phyloP scores from a whole-genome alignment of 345 rosid genomes.

The Rhizophora apiculata region DNA sequence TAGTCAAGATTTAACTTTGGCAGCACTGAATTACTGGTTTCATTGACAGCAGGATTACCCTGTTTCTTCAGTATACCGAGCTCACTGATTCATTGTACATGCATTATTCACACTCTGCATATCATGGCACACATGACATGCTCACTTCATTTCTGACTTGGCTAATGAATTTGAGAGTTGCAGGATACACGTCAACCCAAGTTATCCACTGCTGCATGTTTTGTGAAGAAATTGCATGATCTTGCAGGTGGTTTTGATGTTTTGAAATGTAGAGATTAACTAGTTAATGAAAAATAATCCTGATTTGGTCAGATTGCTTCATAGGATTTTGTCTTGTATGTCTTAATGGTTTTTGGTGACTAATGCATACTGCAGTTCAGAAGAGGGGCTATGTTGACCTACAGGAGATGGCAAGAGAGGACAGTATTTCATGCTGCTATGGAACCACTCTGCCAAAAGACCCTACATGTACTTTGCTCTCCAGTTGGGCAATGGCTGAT shows the following conservation, averaged over 20 bases:
- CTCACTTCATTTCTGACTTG: conserved; percentile 11
- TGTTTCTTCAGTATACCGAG: too few species aligned
- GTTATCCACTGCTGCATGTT: conserved; percentile 65
- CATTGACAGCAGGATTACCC: too few species aligned
- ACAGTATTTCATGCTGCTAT: conserved; percentile 50
- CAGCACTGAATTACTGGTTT: too few species aligned
- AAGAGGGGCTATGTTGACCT: conserved; percentile 89
- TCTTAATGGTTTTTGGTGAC: conserved; percentile 15
- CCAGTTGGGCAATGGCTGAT: conserved; percentile 80
- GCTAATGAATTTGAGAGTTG: conserved; percentile 18
- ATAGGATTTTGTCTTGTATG: not conserved
- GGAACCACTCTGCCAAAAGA: conserved; percentile 85
- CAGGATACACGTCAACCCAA: conserved; percentile 71
- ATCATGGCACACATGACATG: too few species aligned
- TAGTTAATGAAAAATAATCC: not conserved
- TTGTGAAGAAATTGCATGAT: conserved; percentile 84
- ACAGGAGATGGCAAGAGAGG: conserved; percentile 64
- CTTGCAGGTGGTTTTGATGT: conserved; percentile 66
- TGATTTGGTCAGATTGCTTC: not conserved
- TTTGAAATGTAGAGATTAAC: not conserved
- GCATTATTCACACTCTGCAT: too few species aligned
- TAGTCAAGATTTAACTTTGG: too few species aligned
- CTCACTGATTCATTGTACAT: too few species aligned
- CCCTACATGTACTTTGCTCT: conserved; percentile 51
- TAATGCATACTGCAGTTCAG: conserved; percentile 52